phyloP scores from a whole-genome alignment of 2,329 filamentous ascomycete species.

The Aspergillus oerlinghausenensis region DNA sequence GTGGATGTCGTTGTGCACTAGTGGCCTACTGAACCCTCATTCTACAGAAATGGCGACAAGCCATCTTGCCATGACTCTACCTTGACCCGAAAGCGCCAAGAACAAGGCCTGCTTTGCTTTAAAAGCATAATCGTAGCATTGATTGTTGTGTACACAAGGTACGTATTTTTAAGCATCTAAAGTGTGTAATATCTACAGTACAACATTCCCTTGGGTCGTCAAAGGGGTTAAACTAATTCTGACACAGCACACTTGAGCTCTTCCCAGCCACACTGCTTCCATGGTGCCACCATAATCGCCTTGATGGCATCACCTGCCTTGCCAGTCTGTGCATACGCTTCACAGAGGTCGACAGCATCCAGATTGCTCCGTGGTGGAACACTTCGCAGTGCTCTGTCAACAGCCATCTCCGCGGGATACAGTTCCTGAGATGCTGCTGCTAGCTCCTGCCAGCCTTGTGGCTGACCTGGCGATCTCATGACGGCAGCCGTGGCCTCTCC shows the following conservation, averaged over 20 bases:
- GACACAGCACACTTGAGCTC: constrained; percentile 32
- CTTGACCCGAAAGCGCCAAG: neutral
- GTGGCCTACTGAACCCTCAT: too few relatives aligned
- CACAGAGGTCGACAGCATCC: constrained; percentile 64
- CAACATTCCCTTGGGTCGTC: neutral
- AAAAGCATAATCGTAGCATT: neutral
- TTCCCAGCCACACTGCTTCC: constrained; percentile 64
- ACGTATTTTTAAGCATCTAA: neutral
- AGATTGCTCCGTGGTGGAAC: constrained; percentile 69
- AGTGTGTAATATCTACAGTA: neutral
- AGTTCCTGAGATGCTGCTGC: constrained; percentile 54
- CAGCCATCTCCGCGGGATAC: constrained; percentile 68
- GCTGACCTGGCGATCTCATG: constrained; percentile 73
- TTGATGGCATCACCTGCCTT: constrained; percentile 69
- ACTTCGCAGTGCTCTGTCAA: constrained; percentile 69
- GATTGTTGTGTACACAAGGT: neutral
- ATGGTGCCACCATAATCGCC: constrained; percentile 76
- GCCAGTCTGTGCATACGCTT: constrained; percentile 70
- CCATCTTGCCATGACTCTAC: neutral
- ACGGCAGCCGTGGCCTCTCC: constrained; percentile 70
- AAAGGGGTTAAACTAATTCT: constrained; percentile 11
- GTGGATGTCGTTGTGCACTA: neutral
- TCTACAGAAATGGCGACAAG: too few relatives aligned
- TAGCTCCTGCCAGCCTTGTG: constrained; percentile 76
- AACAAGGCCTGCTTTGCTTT: neutral